Evolutionary conservation across 495 filamentous ascomycete species (phyloP).

Genomic region (Hypoxylon fuscum): DNA sequence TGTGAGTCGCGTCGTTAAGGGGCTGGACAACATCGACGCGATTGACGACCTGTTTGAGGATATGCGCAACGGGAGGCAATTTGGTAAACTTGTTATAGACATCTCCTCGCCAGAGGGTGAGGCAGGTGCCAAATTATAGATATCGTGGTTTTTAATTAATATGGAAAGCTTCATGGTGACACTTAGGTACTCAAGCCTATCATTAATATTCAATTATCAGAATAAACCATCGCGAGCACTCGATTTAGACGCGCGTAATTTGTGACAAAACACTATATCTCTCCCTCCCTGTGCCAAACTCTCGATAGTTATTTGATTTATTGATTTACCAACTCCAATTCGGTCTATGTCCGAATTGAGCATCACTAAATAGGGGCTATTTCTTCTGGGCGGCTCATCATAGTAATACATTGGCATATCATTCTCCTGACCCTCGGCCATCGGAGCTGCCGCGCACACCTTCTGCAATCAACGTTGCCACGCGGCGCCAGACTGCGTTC

Average conservation of each 20-base stretch:
- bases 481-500: conserved; percentile 1
- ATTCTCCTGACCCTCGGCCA: conserved; percentile 14
- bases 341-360: conserved; percentile 20
- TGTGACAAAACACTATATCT: no score
- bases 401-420: conserved; percentile 31
- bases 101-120: conserved; percentile 39
- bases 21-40: conserved; percentile 69
- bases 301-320: conserved; percentile 20
- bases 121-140: conserved; percentile 22
- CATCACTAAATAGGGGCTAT: conserved; percentile 13
- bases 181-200: no score
- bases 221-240: no score
- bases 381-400: conserved; percentile 9
- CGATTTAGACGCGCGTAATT: no score
- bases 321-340: conserved; percentile 6
- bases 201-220: no score
- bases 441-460: conserved; percentile 2
- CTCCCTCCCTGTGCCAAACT: not conserved
- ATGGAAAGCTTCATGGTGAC: no score
- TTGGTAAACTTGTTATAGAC: conserved; percentile 77
- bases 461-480: conserved; percentile 1
- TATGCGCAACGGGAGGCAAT: conserved; percentile 77
- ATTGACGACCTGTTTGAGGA: conserved; percentile 78
- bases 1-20: conserved; percentile 67
- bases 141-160: no score